Conservation (phyloP, 1,139 yeast species). For the Candida sp. region DNA sequence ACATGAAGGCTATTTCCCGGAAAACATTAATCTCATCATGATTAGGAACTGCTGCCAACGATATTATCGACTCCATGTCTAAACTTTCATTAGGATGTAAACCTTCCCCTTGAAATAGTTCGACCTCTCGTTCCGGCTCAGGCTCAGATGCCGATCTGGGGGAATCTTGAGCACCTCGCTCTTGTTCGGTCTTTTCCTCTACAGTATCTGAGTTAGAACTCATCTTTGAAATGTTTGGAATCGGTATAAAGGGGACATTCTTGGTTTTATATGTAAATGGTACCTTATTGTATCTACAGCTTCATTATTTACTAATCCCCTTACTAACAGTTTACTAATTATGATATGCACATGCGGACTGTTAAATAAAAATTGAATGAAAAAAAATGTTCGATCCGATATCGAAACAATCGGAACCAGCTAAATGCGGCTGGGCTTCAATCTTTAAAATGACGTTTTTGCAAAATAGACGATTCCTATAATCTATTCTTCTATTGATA, state of each 20-base stretch:
- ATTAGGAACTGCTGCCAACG: constrained; percentile 9
- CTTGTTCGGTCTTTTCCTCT: not conserved
- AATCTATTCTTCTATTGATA: too few species aligned
- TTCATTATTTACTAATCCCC: not conserved
- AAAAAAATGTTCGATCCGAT: too few species aligned
- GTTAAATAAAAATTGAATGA: too few species aligned
- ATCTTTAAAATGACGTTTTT: too few species aligned
- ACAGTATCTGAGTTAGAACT: not conserved
- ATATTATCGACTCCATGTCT: not conserved
- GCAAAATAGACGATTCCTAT: too few species aligned
- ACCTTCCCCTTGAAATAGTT: not conserved
- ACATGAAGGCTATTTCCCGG: constrained; percentile 19
- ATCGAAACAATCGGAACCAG: too few species aligned
- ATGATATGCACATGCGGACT: not conserved
- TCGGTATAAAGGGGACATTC: too few species aligned
- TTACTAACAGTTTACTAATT: not conserved
- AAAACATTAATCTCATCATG: constrained; percentile 14
- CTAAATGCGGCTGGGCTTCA: too few species aligned
- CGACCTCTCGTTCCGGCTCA: not conserved
- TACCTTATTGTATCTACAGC: not conserved
- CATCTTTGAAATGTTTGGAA: not conserved
- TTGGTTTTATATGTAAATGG: not conserved
- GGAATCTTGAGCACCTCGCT: not conserved
- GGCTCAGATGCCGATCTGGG: not conserved
- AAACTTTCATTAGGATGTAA: too few species aligned